phyloP scores from a whole-genome alignment of 2,329 filamentous ascomycete species.

The Penicillium palitans region DNA sequence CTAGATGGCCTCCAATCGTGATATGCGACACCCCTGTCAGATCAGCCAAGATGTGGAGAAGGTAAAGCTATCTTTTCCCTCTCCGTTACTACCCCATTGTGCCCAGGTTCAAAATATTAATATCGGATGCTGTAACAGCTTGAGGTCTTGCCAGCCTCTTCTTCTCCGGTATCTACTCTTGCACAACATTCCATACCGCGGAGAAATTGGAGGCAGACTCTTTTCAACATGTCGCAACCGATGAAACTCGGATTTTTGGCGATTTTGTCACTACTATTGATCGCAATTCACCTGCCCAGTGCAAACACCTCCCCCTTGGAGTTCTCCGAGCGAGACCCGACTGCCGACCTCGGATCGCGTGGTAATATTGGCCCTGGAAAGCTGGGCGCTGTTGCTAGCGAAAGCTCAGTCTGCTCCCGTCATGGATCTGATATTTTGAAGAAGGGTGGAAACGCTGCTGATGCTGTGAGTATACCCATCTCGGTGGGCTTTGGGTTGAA shows the following conservation, averaged over 20 bases:
- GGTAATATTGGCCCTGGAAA: constrained; percentile 30
- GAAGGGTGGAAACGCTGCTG: constrained; percentile 69
- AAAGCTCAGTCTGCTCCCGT: constrained; percentile 66
- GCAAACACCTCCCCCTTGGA: constrained; percentile 27
- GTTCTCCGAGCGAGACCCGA: background rate
- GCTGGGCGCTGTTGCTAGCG: constrained; percentile 68
- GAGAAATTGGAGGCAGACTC: background rate
- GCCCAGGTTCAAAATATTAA: constrained; percentile 1
- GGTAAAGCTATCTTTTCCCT: constrained; percentile 22
- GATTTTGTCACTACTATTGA: constrained; percentile 22
- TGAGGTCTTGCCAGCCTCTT: background rate
- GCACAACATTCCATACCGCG: background rate
- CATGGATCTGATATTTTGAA: constrained; percentile 67
- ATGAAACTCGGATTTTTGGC: constrained; percentile 20
- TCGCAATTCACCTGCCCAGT: constrained; percentile 25
- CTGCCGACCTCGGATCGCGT: constrained; percentile 27
- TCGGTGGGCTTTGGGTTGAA: background rate
- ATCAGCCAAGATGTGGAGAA: constrained; percentile 34
- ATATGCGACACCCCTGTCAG: constrained; percentile 9
- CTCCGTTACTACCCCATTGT: background rate
- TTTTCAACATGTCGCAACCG: constrained; percentile 20
- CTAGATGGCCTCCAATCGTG: background rate
- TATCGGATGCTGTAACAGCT: constrained; percentile 17
- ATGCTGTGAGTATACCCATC: constrained; percentile 55
- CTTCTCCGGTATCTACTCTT: background rate